phyloP scores from a whole-genome alignment of 2,329 filamentous ascomycete genomes.

The Orbilia oligospora region DNA sequence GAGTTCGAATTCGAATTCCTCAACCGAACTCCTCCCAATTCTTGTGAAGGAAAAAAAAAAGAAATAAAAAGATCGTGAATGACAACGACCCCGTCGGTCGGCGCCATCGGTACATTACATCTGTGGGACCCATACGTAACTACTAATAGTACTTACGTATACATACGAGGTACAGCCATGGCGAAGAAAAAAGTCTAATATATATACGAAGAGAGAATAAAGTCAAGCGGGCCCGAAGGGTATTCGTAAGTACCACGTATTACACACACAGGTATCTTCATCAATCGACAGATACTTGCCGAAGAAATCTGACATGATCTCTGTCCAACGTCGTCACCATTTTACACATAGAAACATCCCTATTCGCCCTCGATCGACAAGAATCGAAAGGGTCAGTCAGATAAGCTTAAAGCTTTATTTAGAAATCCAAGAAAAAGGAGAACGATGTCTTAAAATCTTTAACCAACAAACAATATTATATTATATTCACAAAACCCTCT shows the following conservation, averaged over 20 bases:
- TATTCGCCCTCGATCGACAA: neutral
- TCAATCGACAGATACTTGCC: neutral
- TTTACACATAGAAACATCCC: no score
- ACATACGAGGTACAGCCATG: neutral
- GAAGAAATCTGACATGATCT: neutral
- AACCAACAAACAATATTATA: no score
- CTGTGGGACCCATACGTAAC: no score
- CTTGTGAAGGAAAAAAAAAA: neutral
- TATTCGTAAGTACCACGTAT: no score
- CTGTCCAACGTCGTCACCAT: neutral
- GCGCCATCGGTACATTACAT: slow-evolving; percentile 1
- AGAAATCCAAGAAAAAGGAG: neutral
- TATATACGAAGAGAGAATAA: no score
- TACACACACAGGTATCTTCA: no score
- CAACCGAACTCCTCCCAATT: slow-evolving; percentile 21
- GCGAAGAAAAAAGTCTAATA: no score
- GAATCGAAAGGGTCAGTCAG: neutral
- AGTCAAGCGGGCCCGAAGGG: neutral
- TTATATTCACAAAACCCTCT: no score
- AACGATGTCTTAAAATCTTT: slow-evolving; percentile 28
- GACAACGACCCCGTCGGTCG: neutral
- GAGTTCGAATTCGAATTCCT: no score
- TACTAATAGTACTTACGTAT: no score
- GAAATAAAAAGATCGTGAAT: slow-evolving; percentile 2
- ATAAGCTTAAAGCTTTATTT: slow-evolving; percentile 54